Conservation (phyloP, 208 protist genomes). For the Acanthamoeba triangularis region DNA sequence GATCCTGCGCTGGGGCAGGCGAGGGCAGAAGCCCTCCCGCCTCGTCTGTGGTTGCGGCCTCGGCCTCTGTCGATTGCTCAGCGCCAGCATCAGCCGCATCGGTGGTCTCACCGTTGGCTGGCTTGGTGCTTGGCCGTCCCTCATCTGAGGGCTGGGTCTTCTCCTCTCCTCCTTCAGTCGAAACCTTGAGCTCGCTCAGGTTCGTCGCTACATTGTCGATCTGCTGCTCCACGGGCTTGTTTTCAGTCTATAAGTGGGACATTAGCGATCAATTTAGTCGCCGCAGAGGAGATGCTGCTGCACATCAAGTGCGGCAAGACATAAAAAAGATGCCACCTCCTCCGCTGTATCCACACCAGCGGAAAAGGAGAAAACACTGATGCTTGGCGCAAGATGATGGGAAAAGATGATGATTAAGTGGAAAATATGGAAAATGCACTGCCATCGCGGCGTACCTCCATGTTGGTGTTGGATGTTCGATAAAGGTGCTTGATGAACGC, state of each 20-base stretch:
- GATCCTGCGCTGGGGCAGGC: constrained; percentile 13
- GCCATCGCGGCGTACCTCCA: neutral
- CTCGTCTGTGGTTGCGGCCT: neutral
- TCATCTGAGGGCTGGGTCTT: constrained; percentile 45
- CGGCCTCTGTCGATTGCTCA: neutral
- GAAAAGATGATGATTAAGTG: constrained; percentile 1
- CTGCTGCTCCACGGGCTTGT: constrained; percentile 11
- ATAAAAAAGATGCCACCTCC: neutral
- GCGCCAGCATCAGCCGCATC: neutral
- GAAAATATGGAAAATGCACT: neutral
- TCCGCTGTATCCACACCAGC: too few relatives aligned
- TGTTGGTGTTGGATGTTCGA: neutral
- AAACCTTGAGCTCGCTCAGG: constrained; percentile 19
- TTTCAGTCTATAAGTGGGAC: neutral
- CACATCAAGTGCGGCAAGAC: neutral
- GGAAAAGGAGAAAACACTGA: too few relatives aligned
- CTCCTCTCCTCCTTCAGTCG: neutral
- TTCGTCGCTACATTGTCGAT: neutral
- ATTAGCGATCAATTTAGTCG: neutral
- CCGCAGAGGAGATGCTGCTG: neutral
- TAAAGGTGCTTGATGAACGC: neutral
- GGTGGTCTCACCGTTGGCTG: neutral
- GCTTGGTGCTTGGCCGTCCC: constrained; percentile 1
- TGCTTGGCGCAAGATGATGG: neutral
- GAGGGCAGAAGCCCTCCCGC: constrained; percentile 7